A percentile compares a stretch with the other conserved stretches of the same genome.
Evolutionary conservation across 2,329 filamentous ascomycete species (phyloP).

Genomic region (Aspergillus sp.): DNA sequence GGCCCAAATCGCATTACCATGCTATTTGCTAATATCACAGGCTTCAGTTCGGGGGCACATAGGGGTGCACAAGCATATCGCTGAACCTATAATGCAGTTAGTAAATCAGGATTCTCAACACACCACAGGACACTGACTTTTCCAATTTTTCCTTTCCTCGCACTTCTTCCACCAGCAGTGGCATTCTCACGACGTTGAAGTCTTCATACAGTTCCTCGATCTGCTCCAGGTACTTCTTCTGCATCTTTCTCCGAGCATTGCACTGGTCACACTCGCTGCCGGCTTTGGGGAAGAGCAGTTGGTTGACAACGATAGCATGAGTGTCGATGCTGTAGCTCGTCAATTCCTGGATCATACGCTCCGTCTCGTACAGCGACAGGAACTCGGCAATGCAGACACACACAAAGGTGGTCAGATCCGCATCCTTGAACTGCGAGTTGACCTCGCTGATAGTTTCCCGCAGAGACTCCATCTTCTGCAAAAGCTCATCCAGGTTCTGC

Average conservation of each 20-base stretch:
- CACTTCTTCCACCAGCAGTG: conserved; percentile 90
- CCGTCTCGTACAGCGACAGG: conserved; percentile 93
- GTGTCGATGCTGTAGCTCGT: conserved; percentile 92
- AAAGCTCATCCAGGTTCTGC: conserved; percentile 87
- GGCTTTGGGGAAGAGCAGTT: conserved; percentile 87
- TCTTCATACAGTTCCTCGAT: conserved; percentile 98
- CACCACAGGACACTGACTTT: conserved; percentile 54
- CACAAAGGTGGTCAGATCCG: conserved; percentile 92
- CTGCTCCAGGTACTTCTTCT: conserved; percentile 98
- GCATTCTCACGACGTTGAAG: conserved; percentile 99
- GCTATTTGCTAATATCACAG: conserved; percentile 15
- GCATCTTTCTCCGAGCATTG: conserved; percentile 92
- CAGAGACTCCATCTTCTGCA: conserved; percentile 90
- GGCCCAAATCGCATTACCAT: conserved; percentile 14
- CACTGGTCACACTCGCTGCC: conserved; percentile 91
- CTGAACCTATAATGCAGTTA: conserved; percentile 41
- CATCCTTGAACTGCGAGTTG: conserved; percentile 97
- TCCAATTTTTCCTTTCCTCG: conserved; percentile 91
- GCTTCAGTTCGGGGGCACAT: conserved; percentile 43
- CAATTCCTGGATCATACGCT: conserved; percentile 99
- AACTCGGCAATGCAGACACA: conserved; percentile 99
- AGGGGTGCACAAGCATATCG: conserved; percentile 51
- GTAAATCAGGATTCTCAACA: conserved; percentile 5
- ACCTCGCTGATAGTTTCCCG: conserved; percentile 93
- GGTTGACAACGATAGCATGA: conserved; percentile 96